Base-by-base conservation (phyloP, 2,329 filamentous ascomycete genomes). In the Hypomyces perniciosus region DNA sequence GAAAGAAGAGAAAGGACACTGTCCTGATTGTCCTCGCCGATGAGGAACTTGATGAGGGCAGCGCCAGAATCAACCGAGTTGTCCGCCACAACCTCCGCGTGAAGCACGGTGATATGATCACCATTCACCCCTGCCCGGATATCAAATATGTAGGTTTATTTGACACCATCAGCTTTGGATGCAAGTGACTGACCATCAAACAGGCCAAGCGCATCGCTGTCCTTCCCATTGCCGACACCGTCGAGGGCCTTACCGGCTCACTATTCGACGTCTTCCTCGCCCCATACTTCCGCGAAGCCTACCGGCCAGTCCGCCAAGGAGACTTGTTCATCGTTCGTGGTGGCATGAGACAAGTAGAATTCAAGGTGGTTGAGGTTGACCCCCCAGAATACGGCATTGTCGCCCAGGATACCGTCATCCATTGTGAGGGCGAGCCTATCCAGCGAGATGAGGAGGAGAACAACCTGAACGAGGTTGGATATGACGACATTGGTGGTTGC, bases 1-100 rank as follows among this genome's bases (percentile, higher is more conserved):
- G 93, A 73, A 99, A 99, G 85, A 99, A 97, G 88, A 84, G 93
- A 74, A 96, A 96, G 81, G 93, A 99, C 68, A 99, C 93, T 4
- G 93, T 97, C 54, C 78, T 99, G 67, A 97, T 99, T 65, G 95
- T 99, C 54, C 81, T 99, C 8, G 91, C 91, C 57, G 93, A 99
- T 70, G 93, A 99, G 65, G 93, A 99, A 58, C 85, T 99, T 50
- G 93, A 99, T 76, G 93, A 99, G 67, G 93, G 93, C 61, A 96
- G 87, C 64, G 93, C 88, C 62, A 88, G 93, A 66, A 93, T 99
- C 79, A 99, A 99, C 81, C 89, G 95, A 71, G 93, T 97, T 57
- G 91, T 97, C 65, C 87, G 93, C 70, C 93, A 97, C 80, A 99
- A 99, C 74, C 82, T 99, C 57, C 87, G 93, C 52, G 92, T 99